Base-by-base conservation (phyloP, 2,329 filamentous ascomycete genomes). In the Trichoderma koningiopsis region DNA sequence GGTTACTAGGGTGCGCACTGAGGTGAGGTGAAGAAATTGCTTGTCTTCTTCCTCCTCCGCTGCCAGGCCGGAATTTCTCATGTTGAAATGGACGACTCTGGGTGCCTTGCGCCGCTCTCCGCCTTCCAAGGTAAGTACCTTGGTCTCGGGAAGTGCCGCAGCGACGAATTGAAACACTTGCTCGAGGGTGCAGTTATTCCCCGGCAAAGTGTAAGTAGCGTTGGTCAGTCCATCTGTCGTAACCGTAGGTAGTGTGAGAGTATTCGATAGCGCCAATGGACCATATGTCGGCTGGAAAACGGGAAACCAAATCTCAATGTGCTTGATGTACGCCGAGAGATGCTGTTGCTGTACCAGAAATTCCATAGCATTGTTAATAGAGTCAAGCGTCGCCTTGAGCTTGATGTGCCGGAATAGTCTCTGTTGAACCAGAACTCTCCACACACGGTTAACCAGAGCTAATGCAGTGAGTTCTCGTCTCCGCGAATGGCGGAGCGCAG, bases 281-380 rank as follows among this genome's bases (percentile, higher is more conserved):
- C 82, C 79, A 69, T 83, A 82, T 14, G 84, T 85, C 24, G 86
- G 87, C 72, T 89, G 86, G 74, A 91, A 93, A 52, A 93, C 90
- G 3, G 91, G 91, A 71, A 93, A 91, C 90, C 91, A 93, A 53
- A 93, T 84, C 78, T 93, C 91, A 70, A 93, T 86, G 75, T 93
- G 91, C 72, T 88, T 89, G 70, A 93, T 88, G 73, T 92, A 88
- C 10, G 79, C 73, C 24, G 86, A 84, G 6, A 93, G 84, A 74
- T 91, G 87, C 33, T 84, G 81, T 70, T 89, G 84, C 11, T 79
- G 72, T 19, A 80, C 77, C 72, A 93, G 91, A 82, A 90, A 92
- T 40, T 80, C 72, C 71, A 86, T 82, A 7, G 90, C 87, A 59
- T 88, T 83, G 53, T 86, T 80, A 52, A 92, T 80, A 19, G 86